Percentiles rank a stretch among this genome's conserved stretches.
Conservation (phyloP, 352 stramenopile genomes). For the Phytophthora citrophthora region DNA sequence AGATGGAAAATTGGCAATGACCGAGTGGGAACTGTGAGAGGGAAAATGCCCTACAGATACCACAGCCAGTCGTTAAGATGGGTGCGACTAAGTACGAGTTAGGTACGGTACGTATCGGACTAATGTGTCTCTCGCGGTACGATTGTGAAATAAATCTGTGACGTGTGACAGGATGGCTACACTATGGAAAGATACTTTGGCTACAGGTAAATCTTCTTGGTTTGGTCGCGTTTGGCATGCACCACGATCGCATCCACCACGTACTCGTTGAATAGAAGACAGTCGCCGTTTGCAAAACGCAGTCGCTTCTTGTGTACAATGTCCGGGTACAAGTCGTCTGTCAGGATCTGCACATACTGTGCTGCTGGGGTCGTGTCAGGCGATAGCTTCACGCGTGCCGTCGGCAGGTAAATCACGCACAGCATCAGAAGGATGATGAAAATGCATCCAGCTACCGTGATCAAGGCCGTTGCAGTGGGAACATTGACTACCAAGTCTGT, state of each 20-base stretch:
- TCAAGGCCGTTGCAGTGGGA: slow-evolving; percentile 39
- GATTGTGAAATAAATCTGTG: slow-evolving; percentile 3
- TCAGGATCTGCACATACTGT: slow-evolving; percentile 77
- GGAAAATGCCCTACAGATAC: neutral
- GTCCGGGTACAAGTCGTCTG: slow-evolving; percentile 72
- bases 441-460: slow-evolving; percentile 57
- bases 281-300: slow-evolving; percentile 66
- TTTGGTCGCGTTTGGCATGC: slow-evolving; percentile 58
- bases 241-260: slow-evolving; percentile 68
- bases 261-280: slow-evolving; percentile 73
- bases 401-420: slow-evolving; percentile 61
- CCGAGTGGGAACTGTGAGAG: neutral
- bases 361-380: slow-evolving; percentile 68
- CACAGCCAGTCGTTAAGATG: slow-evolving; percentile 26
- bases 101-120: neutral
- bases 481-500: slow-evolving; percentile 61
- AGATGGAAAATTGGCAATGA: slow-evolving; percentile 25
- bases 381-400: slow-evolving; percentile 55
- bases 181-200: neutral
- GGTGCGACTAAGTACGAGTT: slow-evolving; percentile 12
- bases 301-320: slow-evolving; percentile 78
- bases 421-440: slow-evolving; percentile 61
- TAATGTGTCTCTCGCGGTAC: slow-evolving; percentile 23
- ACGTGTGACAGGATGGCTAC: slow-evolving; percentile 22
- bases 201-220: slow-evolving; percentile 71